Evolutionary conservation across 495 filamentous ascomycete genomes (phyloP).

Genomic region (Aspergillus egyptiacus): DNA sequence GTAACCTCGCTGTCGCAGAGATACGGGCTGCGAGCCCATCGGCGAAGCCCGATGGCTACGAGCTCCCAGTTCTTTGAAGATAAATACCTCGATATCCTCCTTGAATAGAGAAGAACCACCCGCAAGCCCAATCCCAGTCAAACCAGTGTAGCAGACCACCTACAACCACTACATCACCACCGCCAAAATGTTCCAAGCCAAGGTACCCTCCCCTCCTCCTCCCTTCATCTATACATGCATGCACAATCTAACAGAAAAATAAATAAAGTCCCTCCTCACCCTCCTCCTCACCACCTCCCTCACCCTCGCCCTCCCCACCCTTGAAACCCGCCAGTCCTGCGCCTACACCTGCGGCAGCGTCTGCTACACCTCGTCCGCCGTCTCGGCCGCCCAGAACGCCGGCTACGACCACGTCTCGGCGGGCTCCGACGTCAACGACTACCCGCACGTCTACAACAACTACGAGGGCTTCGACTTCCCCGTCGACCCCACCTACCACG

Average conservation of each 20-base stretch:
- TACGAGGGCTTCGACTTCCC: slow-evolving; percentile 67
- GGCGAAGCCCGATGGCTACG: no score
- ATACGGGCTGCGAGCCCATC: no score
- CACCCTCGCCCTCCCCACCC: slow-evolving; percentile 40
- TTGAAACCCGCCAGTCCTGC: slow-evolving; percentile 39
- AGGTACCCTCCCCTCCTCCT: background rate
- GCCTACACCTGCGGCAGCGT: slow-evolving; percentile 46
- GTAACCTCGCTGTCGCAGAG: no score
- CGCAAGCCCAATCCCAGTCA: background rate
- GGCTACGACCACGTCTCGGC: slow-evolving; percentile 44
- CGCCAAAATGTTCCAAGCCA: slow-evolving; percentile 2
- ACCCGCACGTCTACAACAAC: slow-evolving; percentile 70
- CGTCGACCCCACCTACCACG: slow-evolving; percentile 58
- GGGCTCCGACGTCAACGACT: slow-evolving; percentile 47
- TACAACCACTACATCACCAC: background rate
- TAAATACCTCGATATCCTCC: no score
- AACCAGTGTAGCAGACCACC: background rate
- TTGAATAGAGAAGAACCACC: no score
- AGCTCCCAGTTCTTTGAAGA: no score
- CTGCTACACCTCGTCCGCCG: slow-evolving; percentile 42
- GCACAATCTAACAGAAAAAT: background rate
- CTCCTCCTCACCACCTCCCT: slow-evolving; percentile 28
- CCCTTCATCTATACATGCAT: background rate
- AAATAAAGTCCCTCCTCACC: slow-evolving; percentile 16
- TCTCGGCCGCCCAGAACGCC: slow-evolving; percentile 44